These are phyloP conservation scores for Torulaspora indica DNA, from an alignment of 805 yeast species.

Conservation along the genomic window DNA sequence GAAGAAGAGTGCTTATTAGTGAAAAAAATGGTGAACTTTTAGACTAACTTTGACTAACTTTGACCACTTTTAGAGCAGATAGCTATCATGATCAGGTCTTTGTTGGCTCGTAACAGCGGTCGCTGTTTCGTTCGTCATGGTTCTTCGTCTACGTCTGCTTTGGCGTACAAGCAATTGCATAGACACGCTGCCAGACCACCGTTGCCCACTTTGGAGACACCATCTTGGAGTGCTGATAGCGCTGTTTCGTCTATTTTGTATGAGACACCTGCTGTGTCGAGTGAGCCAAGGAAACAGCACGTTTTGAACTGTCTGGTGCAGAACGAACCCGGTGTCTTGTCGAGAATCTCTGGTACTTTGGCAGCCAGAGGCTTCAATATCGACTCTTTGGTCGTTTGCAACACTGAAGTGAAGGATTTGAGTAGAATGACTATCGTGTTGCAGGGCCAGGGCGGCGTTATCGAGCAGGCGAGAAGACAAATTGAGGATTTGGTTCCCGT, in stretches of 20 bases:
- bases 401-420: conserved; percentile 91
- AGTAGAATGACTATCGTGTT: conserved; percentile 96
- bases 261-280: conserved; percentile 65
- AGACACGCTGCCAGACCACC: conserved; percentile 84
- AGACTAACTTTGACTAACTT: too few relatives aligned
- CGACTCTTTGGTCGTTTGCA: conserved; percentile 93
- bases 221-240: conserved; percentile 92
- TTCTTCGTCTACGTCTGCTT: conserved; percentile 80
- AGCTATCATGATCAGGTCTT: conserved; percentile 20
- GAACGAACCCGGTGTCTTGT: conserved; percentile 96
- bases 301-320: conserved; percentile 95
- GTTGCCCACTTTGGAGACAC: conserved; percentile 87
- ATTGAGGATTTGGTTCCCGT: conserved; percentile 97
- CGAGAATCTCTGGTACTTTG: conserved; percentile 87
- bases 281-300: conserved; percentile 71
- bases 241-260: conserved; percentile 94
- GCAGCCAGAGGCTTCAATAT: conserved; percentile 99
- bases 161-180: conserved; percentile 89
- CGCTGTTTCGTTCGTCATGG: conserved; percentile 18
- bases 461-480: conserved; percentile 97
- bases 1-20: background rate
- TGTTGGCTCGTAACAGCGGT: conserved; percentile 16
- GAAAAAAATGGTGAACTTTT: conserved; percentile 3
- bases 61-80: background rate
- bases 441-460: conserved; percentile 90